These are phyloP conservation scores for Fusarium nurragi DNA, from an alignment of 2,329 filamentous ascomycete species.

Conservation along the genomic window DNA sequence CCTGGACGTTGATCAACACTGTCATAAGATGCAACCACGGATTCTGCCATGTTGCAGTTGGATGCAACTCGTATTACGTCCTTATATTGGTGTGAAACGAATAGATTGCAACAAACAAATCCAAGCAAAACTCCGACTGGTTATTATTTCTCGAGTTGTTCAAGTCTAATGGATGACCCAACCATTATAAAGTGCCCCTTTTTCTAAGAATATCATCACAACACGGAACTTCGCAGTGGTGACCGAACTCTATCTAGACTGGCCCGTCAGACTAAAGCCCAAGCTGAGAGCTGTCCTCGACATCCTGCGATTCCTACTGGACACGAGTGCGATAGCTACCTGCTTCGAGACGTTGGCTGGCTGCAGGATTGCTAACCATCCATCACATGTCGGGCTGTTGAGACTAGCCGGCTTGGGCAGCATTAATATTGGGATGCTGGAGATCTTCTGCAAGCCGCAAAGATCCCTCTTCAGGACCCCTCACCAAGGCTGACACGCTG, in stretches of 20 bases:
- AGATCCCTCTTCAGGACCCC: background rate
- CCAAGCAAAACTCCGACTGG: background rate
- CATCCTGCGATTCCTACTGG: constrained; percentile 6
- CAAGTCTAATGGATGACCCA: background rate
- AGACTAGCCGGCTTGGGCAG: constrained; percentile 25
- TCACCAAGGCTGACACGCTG: constrained; percentile 29
- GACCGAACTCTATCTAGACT: constrained; percentile 27
- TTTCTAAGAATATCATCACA: constrained; percentile 27
- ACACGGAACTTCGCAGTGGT: constrained; percentile 24
- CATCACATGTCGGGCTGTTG: background rate
- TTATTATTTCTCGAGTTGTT: background rate
- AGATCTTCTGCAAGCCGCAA: constrained; percentile 11
- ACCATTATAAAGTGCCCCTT: background rate
- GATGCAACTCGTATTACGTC: background rate
- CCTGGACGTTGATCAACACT: constrained; percentile 7
- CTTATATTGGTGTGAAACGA: background rate
- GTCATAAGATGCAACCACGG: background rate
- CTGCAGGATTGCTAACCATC: background rate
- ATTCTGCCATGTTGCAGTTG: background rate
- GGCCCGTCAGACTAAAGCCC: constrained; percentile 15
- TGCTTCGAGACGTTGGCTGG: constrained; percentile 16
- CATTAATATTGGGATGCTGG: constrained; percentile 22
- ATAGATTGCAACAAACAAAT: background rate
- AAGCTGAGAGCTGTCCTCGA: constrained; percentile 13
- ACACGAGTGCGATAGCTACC: constrained; percentile 1